These are phyloP conservation scores for Gossypium gossypioides DNA, from an alignment of 441 rosid species.

Conservation along the genomic window DNA sequence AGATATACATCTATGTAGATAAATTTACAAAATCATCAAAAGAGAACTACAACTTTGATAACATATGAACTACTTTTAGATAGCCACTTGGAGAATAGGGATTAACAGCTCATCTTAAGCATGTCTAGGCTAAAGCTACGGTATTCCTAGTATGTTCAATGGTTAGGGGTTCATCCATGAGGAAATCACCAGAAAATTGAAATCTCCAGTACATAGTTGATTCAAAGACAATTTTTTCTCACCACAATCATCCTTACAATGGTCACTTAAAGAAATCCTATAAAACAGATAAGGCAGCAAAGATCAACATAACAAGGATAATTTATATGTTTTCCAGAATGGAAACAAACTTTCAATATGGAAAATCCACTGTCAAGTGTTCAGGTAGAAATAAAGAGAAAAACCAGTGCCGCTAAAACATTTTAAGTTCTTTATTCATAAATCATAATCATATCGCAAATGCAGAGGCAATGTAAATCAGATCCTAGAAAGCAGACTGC, in stretches of 20 bases:
- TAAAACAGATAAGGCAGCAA: neutral
- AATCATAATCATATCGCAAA: neutral
- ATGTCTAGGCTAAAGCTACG: neutral
- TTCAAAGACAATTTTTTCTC: neutral
- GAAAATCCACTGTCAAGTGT: neutral
- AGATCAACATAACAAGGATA: neutral
- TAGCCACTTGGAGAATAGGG: neutral
- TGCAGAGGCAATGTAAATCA: neutral
- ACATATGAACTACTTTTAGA: neutral
- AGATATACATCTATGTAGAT: neutral
- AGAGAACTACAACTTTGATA: neutral
- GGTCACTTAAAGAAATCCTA: neutral
- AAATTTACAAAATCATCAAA: neutral
- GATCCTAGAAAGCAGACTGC: constrained; percentile 2
- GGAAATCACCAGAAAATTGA: neutral
- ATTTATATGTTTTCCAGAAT: neutral
- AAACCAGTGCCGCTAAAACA: neutral
- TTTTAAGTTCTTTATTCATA: neutral
- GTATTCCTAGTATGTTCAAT: neutral
- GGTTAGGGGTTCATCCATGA: neutral
- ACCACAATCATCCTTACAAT: neutral
- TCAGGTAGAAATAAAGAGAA: neutral
- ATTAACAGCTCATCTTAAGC: neutral
- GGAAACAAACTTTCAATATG: neutral
- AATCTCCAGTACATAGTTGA: neutral